phyloP scores from a whole-genome alignment of 208 protist genomes.

The Strigomonas culicis region DNA sequence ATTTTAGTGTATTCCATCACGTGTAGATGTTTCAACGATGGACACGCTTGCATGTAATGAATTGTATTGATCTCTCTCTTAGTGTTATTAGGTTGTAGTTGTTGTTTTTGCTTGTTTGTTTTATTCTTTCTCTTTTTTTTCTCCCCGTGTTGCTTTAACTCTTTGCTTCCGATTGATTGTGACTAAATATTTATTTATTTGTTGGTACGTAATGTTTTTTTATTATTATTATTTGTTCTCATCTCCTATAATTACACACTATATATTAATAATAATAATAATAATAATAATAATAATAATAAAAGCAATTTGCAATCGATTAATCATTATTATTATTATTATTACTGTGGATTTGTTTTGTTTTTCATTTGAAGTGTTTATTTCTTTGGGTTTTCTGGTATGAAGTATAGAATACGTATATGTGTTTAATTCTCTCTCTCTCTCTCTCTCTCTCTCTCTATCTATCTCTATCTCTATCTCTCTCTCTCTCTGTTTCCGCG shows the following conservation, averaged over 20 bases:
- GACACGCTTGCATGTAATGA: no score
- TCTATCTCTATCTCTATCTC: neutral
- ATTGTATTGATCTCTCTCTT: neutral
- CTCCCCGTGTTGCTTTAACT: neutral
- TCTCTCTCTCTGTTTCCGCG: slow-evolving; percentile 4
- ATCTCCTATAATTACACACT: neutral
- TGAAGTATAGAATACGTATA: neutral
- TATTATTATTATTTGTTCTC: neutral
- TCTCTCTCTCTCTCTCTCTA: neutral
- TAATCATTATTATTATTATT: no score
- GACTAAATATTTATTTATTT: neutral
- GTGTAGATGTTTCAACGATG: no score
- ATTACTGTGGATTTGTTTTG: slow-evolving; percentile 17
- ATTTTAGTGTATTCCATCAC: no score
- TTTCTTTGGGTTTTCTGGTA: neutral
- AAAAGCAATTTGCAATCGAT: neutral
- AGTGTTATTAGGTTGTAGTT: slow-evolving; percentile 8
- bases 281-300: slow-evolving; percentile 6
- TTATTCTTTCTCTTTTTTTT: slow-evolving; percentile 17
- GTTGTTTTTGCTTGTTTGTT: slow-evolving; percentile 9
- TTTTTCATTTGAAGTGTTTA: slow-evolving; percentile 19
- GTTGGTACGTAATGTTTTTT: no score
- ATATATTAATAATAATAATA: neutral
- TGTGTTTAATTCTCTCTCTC: no score
- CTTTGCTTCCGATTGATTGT: neutral